Evolutionary conservation across 2,329 filamentous ascomycete genomes (phyloP), one percentile per base, ranked within the genome.

Genomic region (Paradendryphiella salina): DNA sequence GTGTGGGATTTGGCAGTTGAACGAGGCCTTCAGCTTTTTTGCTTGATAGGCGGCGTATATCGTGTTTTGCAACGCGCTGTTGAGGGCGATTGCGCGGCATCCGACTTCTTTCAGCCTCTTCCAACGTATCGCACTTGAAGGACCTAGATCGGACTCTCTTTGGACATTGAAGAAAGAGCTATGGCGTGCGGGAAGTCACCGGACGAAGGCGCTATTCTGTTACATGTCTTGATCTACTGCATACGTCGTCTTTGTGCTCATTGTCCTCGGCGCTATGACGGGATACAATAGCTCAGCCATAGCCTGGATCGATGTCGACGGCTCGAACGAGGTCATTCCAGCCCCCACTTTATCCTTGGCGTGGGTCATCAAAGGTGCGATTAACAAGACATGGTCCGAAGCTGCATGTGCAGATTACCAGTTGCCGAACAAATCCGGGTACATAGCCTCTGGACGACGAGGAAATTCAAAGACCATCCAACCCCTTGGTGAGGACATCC

Each of bases 1-100:
- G 42, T 52, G 1, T 75, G 71, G 71, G 72, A 74, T 46, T 52
- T 73, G 8, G 21, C 65, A 2, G 40, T 74, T 10, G 71, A 68
- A 2, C 59, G 70, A 7, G 70, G 71, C 5, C 62, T 59, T 2
- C 73, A 74, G 43, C 21, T 67, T 1, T 1, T 7, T 71, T 1
- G 63, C 70, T 7, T 69, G 61, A 48, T 64, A 46, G 32, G 45
- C 65, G 9, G 59, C 61, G 2, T 75, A 73, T 46, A 34, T 46
- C 14, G 66, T 73, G 20, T 74, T 72, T 43, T 65, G 65, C 4
- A 64, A 71, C 36, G 67, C 66, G 17, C 49, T 75, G 3, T 46
- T 73, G 3, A 57, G 67, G 4, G 57, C 62, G 0, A 73, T 75
- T 32, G 72, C 74, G 42, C 60, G 61, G 0, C 66, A 71, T 43